phyloP scores from a whole-genome alignment of 768 basidiomycete genomes.

The Mycena crocata region DNA sequence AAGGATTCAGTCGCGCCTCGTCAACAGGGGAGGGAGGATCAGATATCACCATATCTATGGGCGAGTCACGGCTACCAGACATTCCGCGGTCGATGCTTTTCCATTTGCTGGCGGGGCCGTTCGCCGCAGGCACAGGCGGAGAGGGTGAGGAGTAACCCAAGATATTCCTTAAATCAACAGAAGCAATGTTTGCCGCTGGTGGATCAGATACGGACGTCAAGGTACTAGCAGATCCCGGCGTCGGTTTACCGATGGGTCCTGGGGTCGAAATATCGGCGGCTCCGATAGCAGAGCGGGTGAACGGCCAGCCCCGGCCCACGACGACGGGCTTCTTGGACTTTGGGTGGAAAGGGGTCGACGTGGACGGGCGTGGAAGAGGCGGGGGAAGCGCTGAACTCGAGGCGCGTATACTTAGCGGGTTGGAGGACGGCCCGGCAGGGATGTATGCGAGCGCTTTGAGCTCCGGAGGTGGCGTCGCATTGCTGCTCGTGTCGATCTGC shows the following conservation, averaged over 20 bases:
- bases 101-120: conserved; percentile 41
- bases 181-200: not conserved
- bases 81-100: conserved; percentile 41
- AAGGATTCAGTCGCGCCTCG: not conserved
- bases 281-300: not conserved
- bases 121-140: conserved; percentile 37
- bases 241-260: not conserved
- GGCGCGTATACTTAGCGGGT: conserved; percentile 68
- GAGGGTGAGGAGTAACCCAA: conserved; percentile 10
- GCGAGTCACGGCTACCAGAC: conserved; percentile 18
- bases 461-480: conserved; percentile 46
- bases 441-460: conserved; percentile 52
- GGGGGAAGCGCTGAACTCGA: conserved; percentile 40
- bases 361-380: not conserved
- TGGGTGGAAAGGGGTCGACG: conserved; percentile 2
- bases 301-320: conserved; percentile 26
- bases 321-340: conserved; percentile 33
- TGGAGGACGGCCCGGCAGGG: conserved; percentile 56
- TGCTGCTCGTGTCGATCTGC: not conserved
- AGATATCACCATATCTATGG: conserved; percentile 20
- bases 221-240: not conserved
- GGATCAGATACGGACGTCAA: not conserved
- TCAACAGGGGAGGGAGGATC: conserved; percentile 7
- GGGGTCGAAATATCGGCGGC: not conserved
- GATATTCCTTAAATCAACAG: conserved; percentile 19